Evolutionary conservation across 192 early-diverging fungal species (phyloP).

Genomic region (Dimargaris verticillata): DNA sequence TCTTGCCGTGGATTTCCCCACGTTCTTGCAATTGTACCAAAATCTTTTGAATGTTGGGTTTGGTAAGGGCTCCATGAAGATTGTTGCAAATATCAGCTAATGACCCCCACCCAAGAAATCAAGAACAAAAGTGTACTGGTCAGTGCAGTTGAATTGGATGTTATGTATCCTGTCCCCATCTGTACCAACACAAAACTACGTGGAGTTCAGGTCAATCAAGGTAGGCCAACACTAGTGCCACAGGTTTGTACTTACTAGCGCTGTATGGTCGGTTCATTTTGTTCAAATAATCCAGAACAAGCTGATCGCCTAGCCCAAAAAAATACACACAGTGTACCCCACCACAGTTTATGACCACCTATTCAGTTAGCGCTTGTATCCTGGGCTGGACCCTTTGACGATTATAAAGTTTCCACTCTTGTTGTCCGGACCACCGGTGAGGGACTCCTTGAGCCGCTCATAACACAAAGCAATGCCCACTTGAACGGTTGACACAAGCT

Average conservation of each 20-base stretch:
- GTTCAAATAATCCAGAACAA: conserved; percentile 16
- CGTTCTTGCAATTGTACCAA: conserved; percentile 22
- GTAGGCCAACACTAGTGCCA: background rate
- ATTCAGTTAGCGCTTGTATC: too few relatives aligned
- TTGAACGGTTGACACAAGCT: too few relatives aligned
- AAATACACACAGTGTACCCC: too few relatives aligned
- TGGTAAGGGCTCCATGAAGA: conserved; percentile 19
- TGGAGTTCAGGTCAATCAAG: too few relatives aligned
- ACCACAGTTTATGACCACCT: too few relatives aligned
- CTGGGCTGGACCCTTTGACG: background rate
- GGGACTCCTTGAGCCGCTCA: background rate
- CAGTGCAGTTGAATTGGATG: background rate
- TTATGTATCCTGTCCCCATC: background rate
- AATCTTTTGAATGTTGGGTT: conserved; percentile 18
- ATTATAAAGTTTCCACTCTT: too few relatives aligned
- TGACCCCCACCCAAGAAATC: background rate
- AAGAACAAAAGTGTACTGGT: background rate
- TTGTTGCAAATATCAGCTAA: conserved; percentile 25
- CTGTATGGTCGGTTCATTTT: conserved; percentile 25
- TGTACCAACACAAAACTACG: background rate
- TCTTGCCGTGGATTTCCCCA: conserved; percentile 19
- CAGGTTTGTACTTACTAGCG: conserved; percentile 9
- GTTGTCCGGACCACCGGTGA: background rate
- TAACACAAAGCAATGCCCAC: background rate
- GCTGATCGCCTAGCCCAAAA: conserved; percentile 8